These are phyloP conservation scores for Vanrija sp. DNA, from an alignment of 1,284 basidiomycete species.

Conservation along the genomic window DNA sequence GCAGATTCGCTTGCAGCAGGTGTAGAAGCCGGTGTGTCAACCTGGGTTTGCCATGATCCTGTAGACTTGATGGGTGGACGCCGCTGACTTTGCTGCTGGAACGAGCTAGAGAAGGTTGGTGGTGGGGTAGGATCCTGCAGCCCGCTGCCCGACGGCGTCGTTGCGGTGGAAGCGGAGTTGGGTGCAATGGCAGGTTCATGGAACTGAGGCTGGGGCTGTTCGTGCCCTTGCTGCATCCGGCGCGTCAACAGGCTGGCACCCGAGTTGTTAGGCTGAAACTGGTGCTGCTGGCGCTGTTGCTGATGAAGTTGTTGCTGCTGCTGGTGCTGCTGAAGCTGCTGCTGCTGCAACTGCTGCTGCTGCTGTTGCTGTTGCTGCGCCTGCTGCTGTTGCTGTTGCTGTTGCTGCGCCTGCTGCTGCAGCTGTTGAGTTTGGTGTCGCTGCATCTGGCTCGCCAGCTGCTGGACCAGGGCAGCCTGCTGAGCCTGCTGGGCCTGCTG, in stretches of 20 bases:
- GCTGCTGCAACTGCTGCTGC: slow-evolving; percentile 11
- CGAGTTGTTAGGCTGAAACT: neutral
- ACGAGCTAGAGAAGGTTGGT: too few relatives aligned
- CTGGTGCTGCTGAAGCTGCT: slow-evolving; percentile 2
- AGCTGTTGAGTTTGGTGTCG: slow-evolving; percentile 1
- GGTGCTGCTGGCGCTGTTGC: slow-evolving; percentile 8
- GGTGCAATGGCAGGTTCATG: neutral
- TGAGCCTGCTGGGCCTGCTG: slow-evolving; percentile 9
- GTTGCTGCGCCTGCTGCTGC: slow-evolving; percentile 5
- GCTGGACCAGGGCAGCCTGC: slow-evolving; percentile 4
- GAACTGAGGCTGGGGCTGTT: neutral
- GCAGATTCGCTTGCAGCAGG: slow-evolving; percentile 32
- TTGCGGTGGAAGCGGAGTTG: neutral
- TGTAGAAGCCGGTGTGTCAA: slow-evolving; percentile 33
- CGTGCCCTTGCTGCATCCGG: slow-evolving; percentile 29
- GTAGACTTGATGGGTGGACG: neutral
- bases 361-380: slow-evolving; percentile 3
- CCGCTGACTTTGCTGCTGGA: too few relatives aligned
- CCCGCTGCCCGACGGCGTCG: neutral
- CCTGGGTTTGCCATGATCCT: slow-evolving; percentile 19
- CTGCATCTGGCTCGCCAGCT: slow-evolving; percentile 10
- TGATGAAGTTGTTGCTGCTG: neutral
- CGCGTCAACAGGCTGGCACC: slow-evolving; percentile 28
- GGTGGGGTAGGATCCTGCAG: neutral
- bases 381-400: slow-evolving; percentile 9